phyloP scores from a whole-genome alignment of 2,329 filamentous ascomycete species.

The Aspergillus vadensis region DNA sequence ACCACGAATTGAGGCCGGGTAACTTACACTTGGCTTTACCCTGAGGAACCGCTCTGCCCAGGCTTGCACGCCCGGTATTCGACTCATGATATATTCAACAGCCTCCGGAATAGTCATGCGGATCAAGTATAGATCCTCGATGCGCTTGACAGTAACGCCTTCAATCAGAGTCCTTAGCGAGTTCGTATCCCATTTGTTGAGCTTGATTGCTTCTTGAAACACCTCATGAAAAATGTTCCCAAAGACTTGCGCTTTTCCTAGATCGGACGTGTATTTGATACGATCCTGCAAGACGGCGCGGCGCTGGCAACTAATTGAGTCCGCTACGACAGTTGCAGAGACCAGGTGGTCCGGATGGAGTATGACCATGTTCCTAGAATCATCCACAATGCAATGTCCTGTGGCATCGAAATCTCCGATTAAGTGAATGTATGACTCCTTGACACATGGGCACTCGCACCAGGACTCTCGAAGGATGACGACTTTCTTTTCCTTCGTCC shows the following conservation, averaged over 20 bases:
- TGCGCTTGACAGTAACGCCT: constrained; percentile 69
- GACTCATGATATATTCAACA: constrained; percentile 76
- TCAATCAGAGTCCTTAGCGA: constrained; percentile 71
- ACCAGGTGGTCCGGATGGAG: constrained; percentile 94
- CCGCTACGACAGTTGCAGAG: constrained; percentile 92
- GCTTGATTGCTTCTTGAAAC: constrained; percentile 85
- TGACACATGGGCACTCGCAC: constrained; percentile 75
- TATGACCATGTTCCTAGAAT: constrained; percentile 82
- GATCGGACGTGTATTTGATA: constrained; percentile 83
- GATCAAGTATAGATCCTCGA: constrained; percentile 89
- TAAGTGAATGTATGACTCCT: constrained; percentile 79
- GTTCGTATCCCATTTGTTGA: constrained; percentile 74
- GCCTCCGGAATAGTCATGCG: constrained; percentile 73
- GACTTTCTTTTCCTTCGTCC: constrained; percentile 63
- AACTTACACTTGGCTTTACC: constrained; percentile 64
- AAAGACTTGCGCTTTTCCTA: constrained; percentile 80
- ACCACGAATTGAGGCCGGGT: not conserved
- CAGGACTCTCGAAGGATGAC: constrained; percentile 83
- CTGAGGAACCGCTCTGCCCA: constrained; percentile 86
- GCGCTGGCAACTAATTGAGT: constrained; percentile 88
- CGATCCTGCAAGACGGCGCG: constrained; percentile 92
- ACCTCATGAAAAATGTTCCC: constrained; percentile 93
- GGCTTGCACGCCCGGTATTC: constrained; percentile 75
- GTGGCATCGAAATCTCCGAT: constrained; percentile 72
- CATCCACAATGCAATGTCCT: constrained; percentile 79